Base-by-base conservation (phyloP, 2,329 filamentous ascomycete genomes). In the Achaetomium macrosporum region DNA sequence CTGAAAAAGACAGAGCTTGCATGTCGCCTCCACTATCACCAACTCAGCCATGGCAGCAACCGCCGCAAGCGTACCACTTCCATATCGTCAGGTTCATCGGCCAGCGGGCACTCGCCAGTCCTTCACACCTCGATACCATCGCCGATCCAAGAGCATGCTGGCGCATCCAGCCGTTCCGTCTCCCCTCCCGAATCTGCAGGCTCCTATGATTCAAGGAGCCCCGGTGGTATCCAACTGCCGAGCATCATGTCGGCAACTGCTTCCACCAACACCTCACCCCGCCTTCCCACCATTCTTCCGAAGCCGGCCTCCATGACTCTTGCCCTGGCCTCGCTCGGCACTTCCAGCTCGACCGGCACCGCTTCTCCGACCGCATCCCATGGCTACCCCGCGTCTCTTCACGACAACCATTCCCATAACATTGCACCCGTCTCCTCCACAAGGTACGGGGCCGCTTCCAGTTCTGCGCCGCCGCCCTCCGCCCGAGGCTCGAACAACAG, bases 1-100 rank as follows among this genome's bases (percentile, higher is more conserved):
- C 74, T 93, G 61, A 89, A 90, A 72, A 95, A 93, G 76, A 93
- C 88, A 0, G 88, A 93, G 73, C 76, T 93, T 55, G 88, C 88
- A 44, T 95, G 88, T 72, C 88, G 89, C 58, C 79, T 95, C 57
- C 89, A 93, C 71, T 92, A 89, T 67, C 88, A 95, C 65, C 88
- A 93, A 66, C 79, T 93, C 58, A 90, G 85, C 59, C 88, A 90
- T 67, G 87, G 87, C 54, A 88, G 81, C 73, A 88, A 87, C 72
- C 84, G 87, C 63, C 85, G 87, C 67, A 89, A 88, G 76, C 82
- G 87, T 55, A 85, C 83, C 55, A 79, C 81, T 25, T 91, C 88
- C 15, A 77, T 85, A 55, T 85, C 83, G 2, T 85, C 84, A 2
- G 78, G 77, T 36, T 83, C 81, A n/a, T 82, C 81, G 56, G 72